Base-by-base conservation (phyloP, 441 rosid species). In the Mallotus japonicus region DNA sequence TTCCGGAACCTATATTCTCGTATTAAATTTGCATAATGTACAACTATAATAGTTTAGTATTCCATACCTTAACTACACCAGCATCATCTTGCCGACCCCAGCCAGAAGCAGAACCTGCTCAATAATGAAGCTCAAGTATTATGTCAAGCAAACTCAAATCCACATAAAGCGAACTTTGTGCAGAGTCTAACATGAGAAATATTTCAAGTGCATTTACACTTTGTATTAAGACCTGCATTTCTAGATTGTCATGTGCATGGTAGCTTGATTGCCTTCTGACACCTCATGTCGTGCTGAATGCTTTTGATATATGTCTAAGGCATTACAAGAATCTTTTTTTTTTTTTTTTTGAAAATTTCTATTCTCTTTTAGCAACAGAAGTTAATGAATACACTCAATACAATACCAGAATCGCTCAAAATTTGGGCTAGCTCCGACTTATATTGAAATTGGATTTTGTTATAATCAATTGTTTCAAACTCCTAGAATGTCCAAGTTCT, bases 61-160 rank as follows among this genome's bases (percentile, higher is more conserved):
- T 47, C n/a, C 74, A 67, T 84, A 92, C 99, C 97, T 92, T 92
- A 62, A 95, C 97, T 37, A 95, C 97, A 72, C 93, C 97, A 77
- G 97, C 90, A 79, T 92, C 97, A 79, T 92, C 97, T 80, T 82
- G 93, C 75, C 92, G 85, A 76, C 99, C 98, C 97, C 97, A 95
- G 49, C 99, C 97, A 67, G 97, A 96, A 81, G 99, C 96, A 20
- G 97, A 95, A 71, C 97, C 97, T 95, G 88, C 61, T 71, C 74
- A 49, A 76, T 16, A 70, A 71, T 71, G 65, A 75, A 74, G 60
- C 34, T 19, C 15, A 42, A 80, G 57, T 47, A 71, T 65, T 57
- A 65, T 44, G 1, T n/a, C 37, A 72, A 5, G 76, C 12, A 62
- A 59, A 53, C 76, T 17, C 54, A 66, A 55, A 75, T 40, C n/a